phyloP scores from a whole-genome alignment of 2,329 filamentous ascomycete genomes.

The Fusarium mangiferae region DNA sequence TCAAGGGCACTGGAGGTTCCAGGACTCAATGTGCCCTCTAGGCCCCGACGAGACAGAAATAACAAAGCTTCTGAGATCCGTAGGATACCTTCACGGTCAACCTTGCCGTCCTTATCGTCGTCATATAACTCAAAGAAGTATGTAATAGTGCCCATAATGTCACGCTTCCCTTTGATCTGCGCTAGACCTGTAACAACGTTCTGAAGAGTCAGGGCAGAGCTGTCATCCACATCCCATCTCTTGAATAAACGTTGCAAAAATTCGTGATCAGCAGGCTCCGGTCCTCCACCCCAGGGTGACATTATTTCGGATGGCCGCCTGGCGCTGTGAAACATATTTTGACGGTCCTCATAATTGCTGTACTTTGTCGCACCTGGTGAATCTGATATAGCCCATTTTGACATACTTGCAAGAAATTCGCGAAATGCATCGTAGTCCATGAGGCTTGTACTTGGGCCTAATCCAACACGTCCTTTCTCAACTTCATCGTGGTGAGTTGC shows the following conservation, averaged over 20 bases:
- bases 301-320: slow-evolving; percentile 57
- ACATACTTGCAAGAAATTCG: slow-evolving; percentile 89
- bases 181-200: slow-evolving; percentile 93
- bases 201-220: slow-evolving; percentile 83
- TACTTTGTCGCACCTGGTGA: slow-evolving; percentile 69
- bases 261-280: slow-evolving; percentile 88
- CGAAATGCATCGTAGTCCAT: slow-evolving; percentile 99
- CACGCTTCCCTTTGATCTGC: slow-evolving; percentile 88
- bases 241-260: slow-evolving; percentile 90
- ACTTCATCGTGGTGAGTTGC: slow-evolving; percentile 61
- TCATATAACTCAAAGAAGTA: slow-evolving; percentile 99
- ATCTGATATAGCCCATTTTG: slow-evolving; percentile 94
- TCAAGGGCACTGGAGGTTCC: slow-evolving; percentile 67
- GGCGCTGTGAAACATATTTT: slow-evolving; percentile 69
- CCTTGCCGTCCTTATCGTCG: slow-evolving; percentile 87
- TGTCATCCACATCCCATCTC: slow-evolving; percentile 85
- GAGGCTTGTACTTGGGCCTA: slow-evolving; percentile 87
- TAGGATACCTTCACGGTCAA: slow-evolving; percentile 94
- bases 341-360: slow-evolving; percentile 60
- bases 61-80: slow-evolving; percentile 93
- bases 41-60: slow-evolving; percentile 88
- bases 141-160: slow-evolving; percentile 97
- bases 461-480: slow-evolving; percentile 86
- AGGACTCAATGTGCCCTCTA: slow-evolving; percentile 79
- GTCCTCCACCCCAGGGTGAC: slow-evolving; percentile 66